Conservation (phyloP, 2,329 filamentous ascomycete species). For the Ilyonectria mors-panacis region DNA sequence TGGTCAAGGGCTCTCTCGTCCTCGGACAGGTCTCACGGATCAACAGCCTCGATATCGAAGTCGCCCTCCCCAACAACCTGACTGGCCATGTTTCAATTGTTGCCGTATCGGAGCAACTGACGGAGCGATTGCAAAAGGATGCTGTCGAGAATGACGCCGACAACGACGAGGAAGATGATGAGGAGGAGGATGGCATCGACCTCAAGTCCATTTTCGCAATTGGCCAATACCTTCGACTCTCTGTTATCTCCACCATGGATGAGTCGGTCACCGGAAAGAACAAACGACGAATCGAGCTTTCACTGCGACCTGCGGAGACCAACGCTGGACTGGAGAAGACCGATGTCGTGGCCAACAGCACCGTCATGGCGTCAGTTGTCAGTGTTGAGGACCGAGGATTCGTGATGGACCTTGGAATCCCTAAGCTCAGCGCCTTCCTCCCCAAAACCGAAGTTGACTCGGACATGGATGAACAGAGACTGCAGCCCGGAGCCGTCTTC, state of each 20-base stretch:
- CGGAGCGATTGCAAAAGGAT: constrained; percentile 80
- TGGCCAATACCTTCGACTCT: constrained; percentile 90
- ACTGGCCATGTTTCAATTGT: constrained; percentile 91
- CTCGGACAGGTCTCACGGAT: constrained; percentile 90
- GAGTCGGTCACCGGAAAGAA: constrained; percentile 73
- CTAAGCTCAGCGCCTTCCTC: constrained; percentile 84
- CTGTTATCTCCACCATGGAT: constrained; percentile 83
- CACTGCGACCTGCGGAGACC: constrained; percentile 82
- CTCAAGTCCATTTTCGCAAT: constrained; percentile 82
- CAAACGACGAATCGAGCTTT: constrained; percentile 89
- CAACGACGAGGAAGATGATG: constrained; percentile 64
- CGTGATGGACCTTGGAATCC: constrained; percentile 90
- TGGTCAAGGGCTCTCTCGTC: constrained; percentile 88
- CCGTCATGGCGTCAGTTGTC: constrained; percentile 87
- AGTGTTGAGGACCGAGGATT: constrained; percentile 98
- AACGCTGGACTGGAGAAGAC: constrained; percentile 82
- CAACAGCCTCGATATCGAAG: constrained; percentile 81
- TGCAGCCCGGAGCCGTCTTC: constrained; percentile 88
- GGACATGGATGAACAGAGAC: constrained; percentile 73
- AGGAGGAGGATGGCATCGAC: constrained; percentile 74
- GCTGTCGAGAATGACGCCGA: constrained; percentile 68
- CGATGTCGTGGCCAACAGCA: constrained; percentile 81
- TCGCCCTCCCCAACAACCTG: constrained; percentile 94
- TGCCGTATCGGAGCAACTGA: constrained; percentile 88
- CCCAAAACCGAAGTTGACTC: constrained; percentile 85